A percentile compares a stretch with the other conserved stretches of the same genome.
Conservation (phyloP, 106 monocot species). For the Dendrobium officinale region DNA sequence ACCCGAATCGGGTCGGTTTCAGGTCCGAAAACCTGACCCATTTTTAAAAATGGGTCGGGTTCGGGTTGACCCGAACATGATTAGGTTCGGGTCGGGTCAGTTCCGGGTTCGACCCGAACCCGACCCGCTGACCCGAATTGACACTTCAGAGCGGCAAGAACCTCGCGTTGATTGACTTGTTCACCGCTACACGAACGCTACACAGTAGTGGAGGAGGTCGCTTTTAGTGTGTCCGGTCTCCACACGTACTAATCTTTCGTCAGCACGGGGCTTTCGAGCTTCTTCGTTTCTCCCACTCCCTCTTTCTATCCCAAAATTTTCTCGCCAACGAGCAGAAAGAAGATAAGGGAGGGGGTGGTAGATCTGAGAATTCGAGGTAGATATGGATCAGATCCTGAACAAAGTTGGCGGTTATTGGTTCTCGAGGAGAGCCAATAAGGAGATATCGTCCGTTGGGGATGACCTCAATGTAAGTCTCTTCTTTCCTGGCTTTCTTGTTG, state of each 20-base stretch:
- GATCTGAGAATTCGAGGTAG: constrained; percentile 4
- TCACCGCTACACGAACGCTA: background rate
- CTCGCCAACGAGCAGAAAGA: background rate
- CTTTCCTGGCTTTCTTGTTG: background rate
- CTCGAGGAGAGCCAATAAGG: constrained; percentile 40
- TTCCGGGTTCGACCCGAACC: too few species aligned
- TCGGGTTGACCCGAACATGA: too few species aligned
- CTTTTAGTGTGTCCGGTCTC: background rate
- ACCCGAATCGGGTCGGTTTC: too few species aligned
- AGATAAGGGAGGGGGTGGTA: background rate
- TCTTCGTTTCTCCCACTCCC: background rate
- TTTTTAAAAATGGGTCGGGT: too few species aligned
- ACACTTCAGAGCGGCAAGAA: too few species aligned
- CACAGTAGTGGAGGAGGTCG: background rate
- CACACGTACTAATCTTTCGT: background rate
- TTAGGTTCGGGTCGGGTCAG: too few species aligned
- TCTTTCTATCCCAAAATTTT: background rate
- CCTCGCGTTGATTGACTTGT: background rate
- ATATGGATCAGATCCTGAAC: constrained; percentile 58
- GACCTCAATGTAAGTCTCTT: constrained; percentile 41
- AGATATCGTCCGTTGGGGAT: constrained; percentile 53
- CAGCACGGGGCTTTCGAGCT: background rate
- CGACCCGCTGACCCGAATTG: too few species aligned
- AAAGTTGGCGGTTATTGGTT: constrained; percentile 55
- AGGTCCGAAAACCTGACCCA: too few species aligned